phyloP scores from a whole-genome alignment of 1,139 yeast genomes.

The Yamadazyma jaroonii region DNA sequence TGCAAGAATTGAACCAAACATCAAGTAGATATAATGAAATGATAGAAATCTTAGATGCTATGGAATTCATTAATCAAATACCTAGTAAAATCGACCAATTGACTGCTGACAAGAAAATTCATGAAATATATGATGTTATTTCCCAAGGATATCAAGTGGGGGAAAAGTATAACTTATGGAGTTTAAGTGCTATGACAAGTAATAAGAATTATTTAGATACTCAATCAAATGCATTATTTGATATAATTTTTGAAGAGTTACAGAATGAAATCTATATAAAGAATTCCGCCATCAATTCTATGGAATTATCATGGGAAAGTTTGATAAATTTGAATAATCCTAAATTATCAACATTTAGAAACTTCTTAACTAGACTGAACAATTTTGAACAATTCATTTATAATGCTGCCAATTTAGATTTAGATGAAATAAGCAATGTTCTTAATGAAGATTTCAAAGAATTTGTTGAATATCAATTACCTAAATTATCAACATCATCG shows the following conservation, averaged over 20 bases:
- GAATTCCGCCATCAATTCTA: slow-evolving; percentile 12
- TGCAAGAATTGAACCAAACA: slow-evolving; percentile 63
- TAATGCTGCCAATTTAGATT: slow-evolving; percentile 57
- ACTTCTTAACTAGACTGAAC: slow-evolving; percentile 37
- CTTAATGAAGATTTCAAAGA: slow-evolving; percentile 25
- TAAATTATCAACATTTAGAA: slow-evolving; percentile 35
- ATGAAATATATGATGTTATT: slow-evolving; percentile 64
- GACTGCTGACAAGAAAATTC: slow-evolving; percentile 65
- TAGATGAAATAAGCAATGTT: slow-evolving; percentile 47
- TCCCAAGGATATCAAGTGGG: slow-evolving; percentile 55
- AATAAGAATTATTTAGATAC: slow-evolving; percentile 56
- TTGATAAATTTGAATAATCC: slow-evolving; percentile 27
- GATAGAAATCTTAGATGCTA: slow-evolving; percentile 68
- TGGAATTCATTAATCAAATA: slow-evolving; percentile 56
- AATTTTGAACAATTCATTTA: slow-evolving; percentile 55
- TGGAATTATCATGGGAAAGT: slow-evolving; percentile 25
- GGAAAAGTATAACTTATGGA: slow-evolving; percentile 59
- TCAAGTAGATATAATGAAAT: slow-evolving; percentile 64
- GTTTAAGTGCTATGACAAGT: slow-evolving; percentile 57
- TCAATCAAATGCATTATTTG: slow-evolving; percentile 67
- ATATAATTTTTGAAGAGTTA: slow-evolving; percentile 73
- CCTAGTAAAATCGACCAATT: slow-evolving; percentile 66
- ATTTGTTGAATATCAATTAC: slow-evolving; percentile 31
- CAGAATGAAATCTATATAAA: slow-evolving; percentile 71
- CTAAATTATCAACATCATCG: slow-evolving; percentile 18